A percentile compares a stretch with the other conserved stretches of the same genome.
phyloP scores from a whole-genome alignment of 805 yeast genomes.

The Cyberlindnera subsufficiens region DNA sequence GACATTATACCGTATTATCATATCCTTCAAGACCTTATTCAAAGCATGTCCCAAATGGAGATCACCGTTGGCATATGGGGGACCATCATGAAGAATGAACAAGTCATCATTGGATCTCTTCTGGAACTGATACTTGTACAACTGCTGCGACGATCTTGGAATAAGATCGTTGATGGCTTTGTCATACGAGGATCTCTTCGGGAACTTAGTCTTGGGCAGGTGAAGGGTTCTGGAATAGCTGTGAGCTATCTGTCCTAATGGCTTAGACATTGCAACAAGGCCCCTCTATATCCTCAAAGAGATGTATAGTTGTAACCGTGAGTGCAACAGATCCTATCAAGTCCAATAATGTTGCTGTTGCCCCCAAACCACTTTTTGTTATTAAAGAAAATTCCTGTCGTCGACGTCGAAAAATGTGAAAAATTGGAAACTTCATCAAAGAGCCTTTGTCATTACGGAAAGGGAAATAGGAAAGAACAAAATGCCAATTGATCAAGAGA shows the following conservation, averaged over 20 bases:
- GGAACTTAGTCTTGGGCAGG: conserved; percentile 67
- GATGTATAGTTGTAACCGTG: too few relatives aligned
- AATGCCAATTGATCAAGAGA: conserved; percentile 92
- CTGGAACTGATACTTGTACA: conserved; percentile 60
- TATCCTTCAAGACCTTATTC: conserved; percentile 85
- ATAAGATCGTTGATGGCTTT: conserved; percentile 37
- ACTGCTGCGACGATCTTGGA: conserved; percentile 47
- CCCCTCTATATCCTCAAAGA: background rate
- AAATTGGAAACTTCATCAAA: background rate
- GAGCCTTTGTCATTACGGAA: conserved; percentile 1
- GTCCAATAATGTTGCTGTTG: background rate
- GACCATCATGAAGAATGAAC: conserved; percentile 90
- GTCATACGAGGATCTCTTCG: conserved; percentile 49
- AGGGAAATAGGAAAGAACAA: conserved; percentile 12
- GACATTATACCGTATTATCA: conserved; percentile 68
- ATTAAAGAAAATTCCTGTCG: background rate
- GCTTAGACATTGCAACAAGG: background rate
- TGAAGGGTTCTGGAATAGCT: conserved; percentile 22
- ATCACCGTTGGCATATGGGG: conserved; percentile 97
- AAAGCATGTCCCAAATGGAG: conserved; percentile 89
- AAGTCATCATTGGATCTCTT: conserved; percentile 29
- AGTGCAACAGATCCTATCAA: background rate
- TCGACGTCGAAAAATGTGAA: conserved; percentile 5
- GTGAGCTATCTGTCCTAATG: conserved; percentile 14
- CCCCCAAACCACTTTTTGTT: background rate